Conservation (phyloP, 805 yeast species). For the Kluyveromyces lactis region DNA sequence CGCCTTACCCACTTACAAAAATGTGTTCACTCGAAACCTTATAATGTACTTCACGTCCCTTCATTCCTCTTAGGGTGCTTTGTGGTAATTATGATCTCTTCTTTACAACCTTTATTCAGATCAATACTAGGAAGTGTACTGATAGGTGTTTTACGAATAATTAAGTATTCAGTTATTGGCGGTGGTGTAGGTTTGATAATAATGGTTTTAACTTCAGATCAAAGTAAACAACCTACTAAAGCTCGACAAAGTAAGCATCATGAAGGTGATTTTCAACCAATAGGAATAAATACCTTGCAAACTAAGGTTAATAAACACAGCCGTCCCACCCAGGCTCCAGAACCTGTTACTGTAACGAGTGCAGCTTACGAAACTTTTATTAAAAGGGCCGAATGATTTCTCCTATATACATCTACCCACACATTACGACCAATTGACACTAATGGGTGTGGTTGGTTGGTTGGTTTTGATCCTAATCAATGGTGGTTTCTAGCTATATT, state of each 20-base stretch:
- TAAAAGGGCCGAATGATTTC: conserved; percentile 4
- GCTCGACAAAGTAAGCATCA: neutral
- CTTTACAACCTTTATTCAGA: conserved; percentile 18
- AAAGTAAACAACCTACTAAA: neutral
- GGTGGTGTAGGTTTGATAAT: conserved; percentile 15
- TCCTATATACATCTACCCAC: no score
- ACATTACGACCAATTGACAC: no score
- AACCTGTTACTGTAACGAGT: neutral
- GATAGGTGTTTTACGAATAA: conserved; percentile 14
- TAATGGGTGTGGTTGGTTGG: no score
- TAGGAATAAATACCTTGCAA: neutral
- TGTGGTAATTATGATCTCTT: conserved; percentile 10
- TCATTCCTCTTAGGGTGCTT: conserved; percentile 20
- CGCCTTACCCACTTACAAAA: neutral
- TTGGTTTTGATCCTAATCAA: no score
- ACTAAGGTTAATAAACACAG: neutral
- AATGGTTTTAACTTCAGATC: conserved; percentile 8
- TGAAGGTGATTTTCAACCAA: neutral
- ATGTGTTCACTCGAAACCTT: neutral
- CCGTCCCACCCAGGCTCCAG: neutral
- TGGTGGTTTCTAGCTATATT: no score
- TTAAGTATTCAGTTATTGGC: conserved; percentile 15
- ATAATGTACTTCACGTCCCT: conserved; percentile 16
- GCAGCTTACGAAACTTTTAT: conserved; percentile 7
- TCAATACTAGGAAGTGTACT: conserved; percentile 20